Conservation (phyloP, 1,284 basidiomycete genomes). For the Leccinum subfulvum region DNA sequence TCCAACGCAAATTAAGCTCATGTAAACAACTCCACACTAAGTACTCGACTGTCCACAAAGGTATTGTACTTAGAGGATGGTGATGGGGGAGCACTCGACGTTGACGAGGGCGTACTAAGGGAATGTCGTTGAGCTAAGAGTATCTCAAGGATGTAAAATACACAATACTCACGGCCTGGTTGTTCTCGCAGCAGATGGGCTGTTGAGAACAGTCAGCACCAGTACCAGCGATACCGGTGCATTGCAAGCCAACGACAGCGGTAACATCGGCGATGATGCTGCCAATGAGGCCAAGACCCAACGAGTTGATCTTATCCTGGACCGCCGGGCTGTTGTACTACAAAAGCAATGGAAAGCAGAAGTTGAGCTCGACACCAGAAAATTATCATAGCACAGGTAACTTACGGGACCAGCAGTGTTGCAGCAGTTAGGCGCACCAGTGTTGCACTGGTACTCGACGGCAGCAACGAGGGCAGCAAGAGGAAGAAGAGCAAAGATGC, state of each 20-base stretch:
- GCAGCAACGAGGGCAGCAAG: background rate
- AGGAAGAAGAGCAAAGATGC: background rate
- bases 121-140: background rate
- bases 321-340: background rate
- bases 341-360: background rate
- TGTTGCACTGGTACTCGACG: background rate
- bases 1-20: background rate
- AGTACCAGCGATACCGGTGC: background rate
- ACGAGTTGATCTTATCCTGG: no score
- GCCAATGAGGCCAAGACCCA: background rate
- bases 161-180: background rate
- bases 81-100: background rate
- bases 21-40: background rate
- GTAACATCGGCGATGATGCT: rapidly evolving
- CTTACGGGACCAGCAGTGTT: background rate
- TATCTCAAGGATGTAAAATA: background rate
- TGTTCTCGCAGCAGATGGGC: background rate
- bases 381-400: background rate
- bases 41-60: background rate
- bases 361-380: background rate
- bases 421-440: background rate
- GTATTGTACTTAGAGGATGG: background rate
- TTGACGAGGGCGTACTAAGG: background rate
- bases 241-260: background rate
- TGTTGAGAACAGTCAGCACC: background rate